Evolutionary conservation across 768 basidiomycete species (phyloP).

Genomic region (Tricholoma flavovirens): DNA sequence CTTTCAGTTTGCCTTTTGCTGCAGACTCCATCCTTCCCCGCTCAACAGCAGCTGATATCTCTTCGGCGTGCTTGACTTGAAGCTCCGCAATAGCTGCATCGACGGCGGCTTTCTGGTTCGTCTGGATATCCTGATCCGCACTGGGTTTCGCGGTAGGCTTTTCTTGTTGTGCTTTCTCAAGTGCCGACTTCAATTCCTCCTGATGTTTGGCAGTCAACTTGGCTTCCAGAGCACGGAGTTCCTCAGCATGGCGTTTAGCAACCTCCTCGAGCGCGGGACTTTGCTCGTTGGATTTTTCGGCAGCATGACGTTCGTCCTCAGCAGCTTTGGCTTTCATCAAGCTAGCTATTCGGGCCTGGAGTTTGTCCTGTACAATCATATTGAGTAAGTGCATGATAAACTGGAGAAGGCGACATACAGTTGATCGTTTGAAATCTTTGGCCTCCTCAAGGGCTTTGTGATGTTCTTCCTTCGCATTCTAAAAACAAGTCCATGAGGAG

Average conservation of each 20-base stretch:
- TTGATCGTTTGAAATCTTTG: slow-evolving; percentile 37
- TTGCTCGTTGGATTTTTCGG: slow-evolving; percentile 51
- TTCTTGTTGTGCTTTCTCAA: slow-evolving; percentile 1
- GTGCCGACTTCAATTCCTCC: slow-evolving; percentile 39
- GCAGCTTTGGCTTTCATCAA: slow-evolving; percentile 46
- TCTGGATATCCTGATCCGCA: slow-evolving; percentile 24
- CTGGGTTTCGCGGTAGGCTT: background rate
- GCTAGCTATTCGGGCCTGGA: slow-evolving; percentile 48
- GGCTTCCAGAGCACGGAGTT: slow-evolving; percentile 50
- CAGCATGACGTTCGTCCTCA: slow-evolving; percentile 42
- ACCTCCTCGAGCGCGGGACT: slow-evolving; percentile 35
- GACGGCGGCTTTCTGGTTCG: slow-evolving; percentile 43
- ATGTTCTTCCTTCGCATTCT: slow-evolving; percentile 38
- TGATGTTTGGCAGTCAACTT: slow-evolving; percentile 49
- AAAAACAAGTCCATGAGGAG: slow-evolving; percentile 4
- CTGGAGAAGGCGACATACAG: slow-evolving; percentile 22
- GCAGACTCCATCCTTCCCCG: slow-evolving; percentile 59
- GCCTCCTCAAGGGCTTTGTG: slow-evolving; percentile 40
- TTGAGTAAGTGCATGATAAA: background rate
- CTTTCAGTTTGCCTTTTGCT: slow-evolving; percentile 64
- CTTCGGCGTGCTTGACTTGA: slow-evolving; percentile 44
- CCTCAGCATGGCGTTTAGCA: slow-evolving; percentile 50
- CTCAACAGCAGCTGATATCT: slow-evolving; percentile 62
- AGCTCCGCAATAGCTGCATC: slow-evolving; percentile 43
- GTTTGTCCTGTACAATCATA: slow-evolving; percentile 46